Conservation (phyloP, 139 green algal genomes). For the Marvania coccoides region DNA sequence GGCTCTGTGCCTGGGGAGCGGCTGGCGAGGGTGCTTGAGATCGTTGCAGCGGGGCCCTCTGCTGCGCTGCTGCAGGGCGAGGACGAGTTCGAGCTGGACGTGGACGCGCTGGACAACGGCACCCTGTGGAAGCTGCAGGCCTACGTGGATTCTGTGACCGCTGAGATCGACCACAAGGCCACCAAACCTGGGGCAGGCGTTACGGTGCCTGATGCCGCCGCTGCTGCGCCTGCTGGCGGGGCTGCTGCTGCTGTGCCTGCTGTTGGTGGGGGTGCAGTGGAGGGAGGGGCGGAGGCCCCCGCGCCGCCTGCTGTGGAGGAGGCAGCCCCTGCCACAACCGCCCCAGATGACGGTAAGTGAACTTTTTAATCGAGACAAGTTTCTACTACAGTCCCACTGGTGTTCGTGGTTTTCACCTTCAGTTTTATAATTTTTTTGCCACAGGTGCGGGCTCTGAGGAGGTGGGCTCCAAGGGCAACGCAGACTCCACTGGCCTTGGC, state of each 20-base stretch:
- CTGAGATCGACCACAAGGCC: neutral
- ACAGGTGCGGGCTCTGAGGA: conserved; percentile 23
- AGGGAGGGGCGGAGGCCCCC: neutral
- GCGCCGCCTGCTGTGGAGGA: too few species aligned
- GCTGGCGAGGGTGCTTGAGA: conserved; percentile 42
- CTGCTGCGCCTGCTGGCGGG: neutral
- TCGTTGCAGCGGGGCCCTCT: conserved; percentile 36
- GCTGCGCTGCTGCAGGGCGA: conserved; percentile 26
- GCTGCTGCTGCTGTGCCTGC: neutral
- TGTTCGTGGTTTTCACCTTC: neutral
- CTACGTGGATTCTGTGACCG: conserved; percentile 22
- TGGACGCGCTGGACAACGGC: conserved; percentile 37
- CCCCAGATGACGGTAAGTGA: neutral
- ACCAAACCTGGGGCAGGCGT: neutral
- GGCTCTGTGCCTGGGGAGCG: conserved; percentile 32
- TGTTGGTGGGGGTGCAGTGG: neutral
- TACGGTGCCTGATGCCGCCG: neutral
- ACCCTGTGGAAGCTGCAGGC: conserved; percentile 52
- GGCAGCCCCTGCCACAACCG: too few species aligned
- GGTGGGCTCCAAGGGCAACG: conserved; percentile 30
- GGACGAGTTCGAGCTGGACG: conserved; percentile 61
- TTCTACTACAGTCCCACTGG: neutral
- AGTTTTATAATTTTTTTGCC: neutral
- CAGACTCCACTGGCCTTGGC: conserved; percentile 12
- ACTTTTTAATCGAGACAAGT: neutral